These are phyloP conservation scores for Lactarius tabidus DNA, from an alignment of 768 basidiomycete species.

Conservation along the genomic window DNA sequence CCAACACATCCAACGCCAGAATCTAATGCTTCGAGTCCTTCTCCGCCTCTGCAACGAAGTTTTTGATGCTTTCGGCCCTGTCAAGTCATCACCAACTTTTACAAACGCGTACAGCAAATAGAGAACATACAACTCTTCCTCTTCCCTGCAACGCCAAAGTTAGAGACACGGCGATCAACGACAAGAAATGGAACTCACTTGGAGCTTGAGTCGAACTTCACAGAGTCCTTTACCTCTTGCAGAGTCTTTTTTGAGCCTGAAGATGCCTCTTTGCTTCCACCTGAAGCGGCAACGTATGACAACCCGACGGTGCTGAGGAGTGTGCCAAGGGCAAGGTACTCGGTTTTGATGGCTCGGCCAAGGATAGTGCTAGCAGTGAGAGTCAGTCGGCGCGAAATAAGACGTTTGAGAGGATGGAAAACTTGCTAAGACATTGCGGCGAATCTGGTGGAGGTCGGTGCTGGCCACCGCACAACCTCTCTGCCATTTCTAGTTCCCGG, in stretches of 20 bases:
- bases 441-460: neutral
- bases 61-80: slow-evolving; percentile 67
- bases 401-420: neutral
- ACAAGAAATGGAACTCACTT: slow-evolving; percentile 43
- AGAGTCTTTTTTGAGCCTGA: slow-evolving; percentile 39
- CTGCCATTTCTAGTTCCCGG: neutral
- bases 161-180: slow-evolving; percentile 3
- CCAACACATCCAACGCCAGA: slow-evolving; percentile 29
- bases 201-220: slow-evolving; percentile 62
- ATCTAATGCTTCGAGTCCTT: slow-evolving; percentile 56
- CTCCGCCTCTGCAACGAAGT: slow-evolving; percentile 80
- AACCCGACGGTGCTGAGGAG: slow-evolving; percentile 54
- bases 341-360: slow-evolving; percentile 77
- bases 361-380: slow-evolving; percentile 54
- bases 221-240: slow-evolving; percentile 53
- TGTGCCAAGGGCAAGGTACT: slow-evolving; percentile 71
- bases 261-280: slow-evolving; percentile 49
- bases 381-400: neutral
- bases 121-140: slow-evolving; percentile 74
- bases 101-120: slow-evolving; percentile 10
- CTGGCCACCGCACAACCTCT: neutral
- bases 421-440: slow-evolving; percentile 46
- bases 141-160: slow-evolving; percentile 50
- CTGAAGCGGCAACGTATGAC: slow-evolving; percentile 50
- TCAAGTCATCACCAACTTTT: slow-evolving; percentile 37